Evolutionary conservation across 768 basidiomycete species (phyloP), one percentile per base, ranked within the genome.

Genomic region (Gloeopeniophorella convolvens): DNA sequence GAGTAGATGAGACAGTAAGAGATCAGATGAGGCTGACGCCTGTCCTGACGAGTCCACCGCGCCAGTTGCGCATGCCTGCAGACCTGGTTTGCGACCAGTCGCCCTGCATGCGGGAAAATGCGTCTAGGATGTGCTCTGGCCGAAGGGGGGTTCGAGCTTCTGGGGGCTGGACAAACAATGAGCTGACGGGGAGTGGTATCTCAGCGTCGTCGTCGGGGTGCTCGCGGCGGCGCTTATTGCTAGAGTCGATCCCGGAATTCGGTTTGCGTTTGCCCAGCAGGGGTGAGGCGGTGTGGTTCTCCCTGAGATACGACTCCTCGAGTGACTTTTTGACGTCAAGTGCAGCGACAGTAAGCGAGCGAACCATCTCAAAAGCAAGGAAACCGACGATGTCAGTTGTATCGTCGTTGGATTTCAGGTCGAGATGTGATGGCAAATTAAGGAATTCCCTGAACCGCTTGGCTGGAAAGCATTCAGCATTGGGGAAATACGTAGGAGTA

Each of bases 371-470:
- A 67, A 95, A 98, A 0, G 91, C 87, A 36, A 98, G 80, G 70
- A 97, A 98, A 21, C 94, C 94, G 60, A 97, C 90, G 51, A 96
- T 94, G 63, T 98, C 94, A 61, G 94, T 75, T 3, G 94, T 93
- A 66, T 96, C 93, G 66, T 96, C 94, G 66, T 87, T 89, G 26
- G 88, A 81, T 68, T 88, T 89, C 53, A 92, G 75, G 61, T 96
- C 91, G 35, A 95, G 79, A 53, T 89, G 84, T 0, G 85, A 61
- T 3, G 92, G 88, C 10, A 96, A 78, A 64, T 92, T 92, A 46
- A 97, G 76, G 62, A 96, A 97, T 62, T 96, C 93, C 34, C 89
- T 79, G 68, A 98, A 98, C 5, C 93, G 89, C 67, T 94, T 94
- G 12, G 85, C 93, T 96, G 55, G 16, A 3, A 21, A 20, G 34